Evolutionary conservation across 441 rosid genomes (phyloP).

Genomic region (Macaranga tanarius): DNA sequence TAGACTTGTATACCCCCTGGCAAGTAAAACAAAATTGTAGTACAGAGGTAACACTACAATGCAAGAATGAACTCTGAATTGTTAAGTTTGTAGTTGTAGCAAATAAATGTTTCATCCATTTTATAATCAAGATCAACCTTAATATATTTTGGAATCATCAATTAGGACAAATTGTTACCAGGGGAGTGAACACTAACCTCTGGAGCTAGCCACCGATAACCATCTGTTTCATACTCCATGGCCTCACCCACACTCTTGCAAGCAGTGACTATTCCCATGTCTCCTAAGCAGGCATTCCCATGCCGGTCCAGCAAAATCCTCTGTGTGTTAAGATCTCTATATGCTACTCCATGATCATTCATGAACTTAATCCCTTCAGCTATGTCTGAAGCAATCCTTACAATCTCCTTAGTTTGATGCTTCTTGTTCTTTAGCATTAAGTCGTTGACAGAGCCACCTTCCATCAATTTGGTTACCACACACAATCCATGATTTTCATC

Average conservation of each 20-base stretch:
- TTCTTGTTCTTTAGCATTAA: slow-evolving; percentile 72
- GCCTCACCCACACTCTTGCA: slow-evolving; percentile 85
- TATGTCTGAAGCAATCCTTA: slow-evolving; percentile 66
- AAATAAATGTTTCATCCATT: background rate
- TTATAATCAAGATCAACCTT: background rate
- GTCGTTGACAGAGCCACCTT: slow-evolving; percentile 84
- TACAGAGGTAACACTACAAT: background rate
- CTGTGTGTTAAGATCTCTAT: slow-evolving; percentile 75
- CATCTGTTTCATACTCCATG: slow-evolving; percentile 92
- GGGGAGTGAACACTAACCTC: slow-evolving; percentile 59
- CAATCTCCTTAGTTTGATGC: slow-evolving; percentile 71
- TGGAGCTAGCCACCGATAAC: slow-evolving; percentile 96
- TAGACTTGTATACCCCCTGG: background rate
- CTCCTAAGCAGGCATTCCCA: slow-evolving; percentile 85
- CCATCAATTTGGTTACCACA: slow-evolving; percentile 81
- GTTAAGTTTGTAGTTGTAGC: background rate
- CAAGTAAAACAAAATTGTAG: background rate
- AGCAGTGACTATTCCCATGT: slow-evolving; percentile 83
- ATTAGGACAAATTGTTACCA: slow-evolving; percentile 5
- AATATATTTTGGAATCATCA: slow-evolving; percentile 12
- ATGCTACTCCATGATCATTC: slow-evolving; percentile 83
- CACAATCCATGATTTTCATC: slow-evolving; percentile 91
- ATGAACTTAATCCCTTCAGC: slow-evolving; percentile 82
- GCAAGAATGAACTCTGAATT: background rate
- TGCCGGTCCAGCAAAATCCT: slow-evolving; percentile 76